Percentiles rank a stretch among this genome's conserved stretches.
phyloP scores from a whole-genome alignment of 2,329 filamentous ascomycete genomes.

The Colletotrichum sp. region DNA sequence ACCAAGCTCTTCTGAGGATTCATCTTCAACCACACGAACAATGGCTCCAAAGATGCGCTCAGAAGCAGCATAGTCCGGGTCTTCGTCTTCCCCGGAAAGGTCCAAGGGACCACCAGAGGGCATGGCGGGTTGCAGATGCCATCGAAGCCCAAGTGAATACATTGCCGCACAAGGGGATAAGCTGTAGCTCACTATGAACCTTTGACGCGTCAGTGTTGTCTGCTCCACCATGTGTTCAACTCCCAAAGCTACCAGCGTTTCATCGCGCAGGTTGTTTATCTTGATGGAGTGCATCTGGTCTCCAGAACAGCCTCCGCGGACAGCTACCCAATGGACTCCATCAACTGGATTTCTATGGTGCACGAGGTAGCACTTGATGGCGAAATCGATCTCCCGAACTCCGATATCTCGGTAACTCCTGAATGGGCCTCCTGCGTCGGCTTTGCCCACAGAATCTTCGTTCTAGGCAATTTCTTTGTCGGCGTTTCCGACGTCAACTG shows the following conservation, averaged over 20 bases:
- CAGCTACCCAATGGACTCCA: neutral
- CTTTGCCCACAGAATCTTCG: fast-evolving
- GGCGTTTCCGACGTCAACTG: neutral
- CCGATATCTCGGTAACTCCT: fast-evolving
- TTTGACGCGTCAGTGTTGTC: fast-evolving
- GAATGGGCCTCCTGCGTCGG: fast-evolving
- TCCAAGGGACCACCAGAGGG: neutral
- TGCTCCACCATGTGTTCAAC: neutral
- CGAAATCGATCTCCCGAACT: fast-evolving
- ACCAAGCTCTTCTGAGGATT: neutral
- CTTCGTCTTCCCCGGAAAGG: neutral
- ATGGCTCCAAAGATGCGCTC: fast-evolving
- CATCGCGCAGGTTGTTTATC: neutral
- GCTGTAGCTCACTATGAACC: neutral
- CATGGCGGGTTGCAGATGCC: fast-evolving
- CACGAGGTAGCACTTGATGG: neutral
- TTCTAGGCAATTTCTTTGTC: fast-evolving
- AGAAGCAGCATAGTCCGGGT: neutral
- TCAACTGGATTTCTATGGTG: neutral
- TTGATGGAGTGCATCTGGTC: neutral
- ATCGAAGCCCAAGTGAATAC: neutral
- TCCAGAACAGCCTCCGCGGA: fast-evolving
- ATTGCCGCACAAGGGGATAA: neutral
- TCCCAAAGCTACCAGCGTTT: neutral
- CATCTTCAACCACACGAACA: neutral